Evolutionary conservation across 1,284 basidiomycete species (phyloP).

Genomic region (Xerocomus nothofagi): DNA sequence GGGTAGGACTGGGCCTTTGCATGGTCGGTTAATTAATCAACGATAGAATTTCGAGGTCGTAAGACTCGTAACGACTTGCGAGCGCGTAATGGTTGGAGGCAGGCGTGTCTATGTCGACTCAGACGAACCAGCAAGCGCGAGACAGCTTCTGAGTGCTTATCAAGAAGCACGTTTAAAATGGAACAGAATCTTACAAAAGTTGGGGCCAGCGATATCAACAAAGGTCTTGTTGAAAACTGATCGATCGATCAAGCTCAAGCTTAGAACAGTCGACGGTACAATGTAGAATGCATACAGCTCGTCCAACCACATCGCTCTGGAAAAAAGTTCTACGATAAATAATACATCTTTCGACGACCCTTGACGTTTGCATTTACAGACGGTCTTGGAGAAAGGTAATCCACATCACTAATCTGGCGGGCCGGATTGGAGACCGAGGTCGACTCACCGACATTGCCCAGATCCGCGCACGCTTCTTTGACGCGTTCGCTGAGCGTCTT

Average conservation of each 20-base stretch:
- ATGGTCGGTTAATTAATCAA: not conserved
- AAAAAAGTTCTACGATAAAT: slow-evolving; percentile 24
- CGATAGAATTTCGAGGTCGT: not conserved
- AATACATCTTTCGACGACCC: slow-evolving; percentile 13
- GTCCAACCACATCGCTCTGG: slow-evolving; percentile 1
- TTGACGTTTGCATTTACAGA: slow-evolving; percentile 17
- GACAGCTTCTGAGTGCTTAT: no score
- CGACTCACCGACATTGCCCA: slow-evolving; percentile 70
- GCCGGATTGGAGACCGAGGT: not conserved
- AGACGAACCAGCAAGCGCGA: not conserved
- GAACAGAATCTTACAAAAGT: slow-evolving; percentile 4
- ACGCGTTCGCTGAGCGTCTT: slow-evolving; percentile 89
- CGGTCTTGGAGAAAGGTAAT: slow-evolving; percentile 19
- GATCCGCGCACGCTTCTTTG: slow-evolving; percentile 89
- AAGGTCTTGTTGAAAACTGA: not conserved
- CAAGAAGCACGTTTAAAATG: slow-evolving; percentile 7
- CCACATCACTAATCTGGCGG: not conserved
- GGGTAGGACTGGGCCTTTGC: no score
- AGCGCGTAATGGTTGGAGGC: no score
- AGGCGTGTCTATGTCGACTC: no score
- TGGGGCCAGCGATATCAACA: not conserved
- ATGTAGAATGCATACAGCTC: slow-evolving; percentile 6
- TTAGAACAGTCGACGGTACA: not conserved
- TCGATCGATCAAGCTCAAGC: no score
- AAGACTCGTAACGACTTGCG: not conserved